Evolutionary conservation across 2,329 filamentous ascomycete species (phyloP).

Genomic region (Neonectria sp.): DNA sequence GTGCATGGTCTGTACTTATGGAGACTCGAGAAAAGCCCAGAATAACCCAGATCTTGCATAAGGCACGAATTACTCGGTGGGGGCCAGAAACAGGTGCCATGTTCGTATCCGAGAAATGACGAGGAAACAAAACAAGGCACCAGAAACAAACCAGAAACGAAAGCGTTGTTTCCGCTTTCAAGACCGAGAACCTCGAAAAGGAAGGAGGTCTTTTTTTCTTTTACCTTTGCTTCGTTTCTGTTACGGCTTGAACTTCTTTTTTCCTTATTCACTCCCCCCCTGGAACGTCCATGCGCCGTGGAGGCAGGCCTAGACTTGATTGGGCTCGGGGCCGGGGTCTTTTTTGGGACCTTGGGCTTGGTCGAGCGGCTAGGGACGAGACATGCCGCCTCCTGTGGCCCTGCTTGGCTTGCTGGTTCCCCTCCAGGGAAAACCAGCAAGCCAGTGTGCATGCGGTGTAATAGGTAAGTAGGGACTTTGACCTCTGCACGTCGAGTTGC

Average conservation of each 20-base stretch:
- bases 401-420: neutral
- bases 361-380: constrained; percentile 5
- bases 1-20: neutral
- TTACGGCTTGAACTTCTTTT: neutral
- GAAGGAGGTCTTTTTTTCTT: constrained; percentile 1
- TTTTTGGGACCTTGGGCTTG: constrained; percentile 6
- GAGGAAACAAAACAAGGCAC: neutral
- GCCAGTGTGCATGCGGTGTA: neutral
- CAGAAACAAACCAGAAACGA: constrained; percentile 11
- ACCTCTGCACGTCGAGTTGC: neutral
- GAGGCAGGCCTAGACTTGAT: constrained; percentile 17
- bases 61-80: constrained; percentile 1
- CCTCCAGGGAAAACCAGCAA: too few relatives aligned
- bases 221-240: neutral
- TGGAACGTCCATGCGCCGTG: neutral
- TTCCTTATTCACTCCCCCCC: neutral
- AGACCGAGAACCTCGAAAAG: constrained; percentile 3
- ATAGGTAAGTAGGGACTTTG: neutral
- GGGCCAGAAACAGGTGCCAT: neutral
- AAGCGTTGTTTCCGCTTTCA: neutral
- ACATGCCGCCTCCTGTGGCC: neutral
- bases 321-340: constrained; percentile 15
- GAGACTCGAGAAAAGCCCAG: neutral
- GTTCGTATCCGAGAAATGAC: neutral
- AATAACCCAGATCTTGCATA: constrained; percentile 6